Evolutionary conservation across 345 rosid species (phyloP), one percentile per base, ranked within the genome.

Genomic region (Brassica juncea): DNA sequence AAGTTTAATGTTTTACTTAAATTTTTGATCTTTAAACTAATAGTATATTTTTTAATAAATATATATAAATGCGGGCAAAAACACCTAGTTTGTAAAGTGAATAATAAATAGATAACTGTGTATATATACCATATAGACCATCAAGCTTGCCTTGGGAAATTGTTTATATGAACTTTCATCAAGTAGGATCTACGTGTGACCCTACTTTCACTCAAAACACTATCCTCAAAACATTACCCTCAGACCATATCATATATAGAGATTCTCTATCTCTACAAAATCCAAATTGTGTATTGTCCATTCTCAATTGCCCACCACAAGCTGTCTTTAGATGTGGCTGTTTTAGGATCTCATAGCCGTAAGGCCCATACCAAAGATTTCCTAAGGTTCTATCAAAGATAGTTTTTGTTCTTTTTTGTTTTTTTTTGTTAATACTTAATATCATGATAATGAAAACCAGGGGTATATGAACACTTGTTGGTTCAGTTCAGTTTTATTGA

Each of bases 161-260:
- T 3, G 80, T 8, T 57, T 27, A 15, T 6, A 58, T 4, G 27
- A 60, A 14, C n/a, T 42, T 10, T 66, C 16, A 76, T 55, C 60
- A 63, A 70, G 34, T 35, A 77, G 59, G 66, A 66, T 71, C 14
- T 19, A 70, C 59, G 57, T 79, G 47, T 67, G 82, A 49, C 78
- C 82, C 73, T 73, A 79, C 82, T 52, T 72, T 66, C 69, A 72
- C 73, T 73, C 73, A 52, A 64, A 72, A 79, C 69, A 73, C 82
- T 73, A 73, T 73, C 75, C 74, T 23, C 25, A 23, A 23, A 23
- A 23, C 25, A 23, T 23, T 23, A 23, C 25, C 25, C 25, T 35
- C 78, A 73, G 73, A 73, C 70, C 78, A 61, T 73, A 73, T 73
- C 82, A 79, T 61, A 60, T 60, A 66, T 79, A 73, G 74, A 73